Evolutionary conservation across 2,329 filamentous ascomycete species (phyloP), one percentile per base, ranked within the genome.

Genomic region (Parafenestella ontariensis): DNA sequence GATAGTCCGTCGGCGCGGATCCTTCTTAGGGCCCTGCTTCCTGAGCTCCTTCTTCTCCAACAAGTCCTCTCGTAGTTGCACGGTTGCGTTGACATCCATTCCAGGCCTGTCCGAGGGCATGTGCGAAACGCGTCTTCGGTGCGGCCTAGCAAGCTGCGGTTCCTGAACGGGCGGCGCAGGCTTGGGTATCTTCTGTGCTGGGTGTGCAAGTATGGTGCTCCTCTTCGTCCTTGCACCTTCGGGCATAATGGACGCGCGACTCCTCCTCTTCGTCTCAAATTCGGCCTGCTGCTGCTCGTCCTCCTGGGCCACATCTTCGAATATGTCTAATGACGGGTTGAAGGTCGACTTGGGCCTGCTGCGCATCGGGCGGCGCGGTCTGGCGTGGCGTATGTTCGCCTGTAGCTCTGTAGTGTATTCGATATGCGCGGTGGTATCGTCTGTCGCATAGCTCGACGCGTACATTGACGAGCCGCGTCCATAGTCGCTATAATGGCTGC

Each of bases 1-100:
- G 41, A 83, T 83, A 2, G 80, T 83, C 53, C 78, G 72, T 53
- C 80, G 71, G 48, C 80, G 73, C 4, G 75, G 72, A 17, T 80
- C 76, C 61, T 80, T 81, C 54, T 62, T 70, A 6, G 66, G 63
- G 3, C 56, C 66, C 17, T 62, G 60, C 59, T 66, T 73, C 59
- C 65, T 69, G 50, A 68, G 52, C 40, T 76, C 73, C 18, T 61
- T 66, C 60, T 61, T 71, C 36, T 71, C 64, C 44, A 73, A 34
- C 7, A 63, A 33, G 20, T 72, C 61, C 31, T 74, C 70, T 11
- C 68, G 70, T 45, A 75, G 54, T 36, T 65, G 63, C 13, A 70
- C 52, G 2, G 72, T 73, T 11, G 71, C 65, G 52, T 72, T 69
- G 6, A 58, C 47, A n/a, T 69, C 66, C 8, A 42, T 41, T 5